Evolutionary conservation across 139 green algal genomes (phyloP), one percentile per base, ranked within the genome.

Genomic region (Diplosphaera chodatii): DNA sequence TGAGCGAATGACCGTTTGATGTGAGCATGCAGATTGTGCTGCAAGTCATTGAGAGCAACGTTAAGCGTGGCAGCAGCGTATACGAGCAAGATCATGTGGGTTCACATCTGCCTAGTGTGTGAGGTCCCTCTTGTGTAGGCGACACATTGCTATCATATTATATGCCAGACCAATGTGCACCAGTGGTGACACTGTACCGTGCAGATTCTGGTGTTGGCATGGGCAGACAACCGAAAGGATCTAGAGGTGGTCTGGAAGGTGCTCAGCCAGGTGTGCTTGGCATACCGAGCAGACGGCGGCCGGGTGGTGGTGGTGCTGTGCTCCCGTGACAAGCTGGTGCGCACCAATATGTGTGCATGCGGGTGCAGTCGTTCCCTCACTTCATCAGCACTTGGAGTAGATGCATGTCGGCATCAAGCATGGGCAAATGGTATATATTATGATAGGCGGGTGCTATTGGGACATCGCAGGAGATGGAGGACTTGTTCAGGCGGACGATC

Each of bases 221-320:
- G 75, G 71, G 74, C 66, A 41, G 64, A 74, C 22, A 82, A 67
- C 66, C 72, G 85, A 72, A 67, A 77, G 4, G 81, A 86, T 40
- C 30, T 84, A 64, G 81, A 86, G 74, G 77, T 86, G 16, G 69
- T 89, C 33, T 80, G 73, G 41, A 86, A 89, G 72, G 73, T 86
- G 5, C 65, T 89, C 56, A 56, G 77, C 30, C 84, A 88, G 79
- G 63, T 81, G 27, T 87, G 78, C 72, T 34, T 83, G 56, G 84
- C 84, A 0, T 80, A 86, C 66, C 66, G 70, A 20, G 55, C 73
- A n/a, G 74, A 78, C 2, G 76, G 70, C 21, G 66, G 67, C 13
- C 63, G 40, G 67, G 73, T 27, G 73, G 75, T 89, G 32, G 84
- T 84, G 62, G 81, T 89, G 48, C 40, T 89, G 59, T 82, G 66